These are phyloP conservation scores for Elsinoe batatas DNA, from an alignment of 2,329 filamentous ascomycete species.

Conservation along the genomic window DNA sequence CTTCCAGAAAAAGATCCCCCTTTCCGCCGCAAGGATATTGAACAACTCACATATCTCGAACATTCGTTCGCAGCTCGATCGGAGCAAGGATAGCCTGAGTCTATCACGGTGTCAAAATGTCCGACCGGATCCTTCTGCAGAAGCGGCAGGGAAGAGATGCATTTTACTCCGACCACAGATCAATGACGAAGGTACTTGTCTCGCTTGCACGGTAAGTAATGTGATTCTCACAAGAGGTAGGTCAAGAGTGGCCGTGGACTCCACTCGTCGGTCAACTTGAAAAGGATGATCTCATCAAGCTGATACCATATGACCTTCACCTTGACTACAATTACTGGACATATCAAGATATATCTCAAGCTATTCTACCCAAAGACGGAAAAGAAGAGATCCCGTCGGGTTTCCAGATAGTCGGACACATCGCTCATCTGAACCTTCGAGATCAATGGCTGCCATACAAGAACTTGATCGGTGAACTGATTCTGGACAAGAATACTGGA, in stretches of 20 bases:
- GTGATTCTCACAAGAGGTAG: conserved; percentile 17
- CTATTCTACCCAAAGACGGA: conserved; percentile 70
- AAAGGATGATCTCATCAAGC: conserved; percentile 54
- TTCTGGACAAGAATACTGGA: conserved; percentile 78
- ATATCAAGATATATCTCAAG: conserved; percentile 72
- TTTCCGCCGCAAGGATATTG: conserved; percentile 68
- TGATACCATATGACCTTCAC: conserved; percentile 65
- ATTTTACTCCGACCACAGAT: conserved; percentile 37
- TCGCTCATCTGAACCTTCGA: conserved; percentile 86
- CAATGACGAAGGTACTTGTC: conserved; percentile 21
- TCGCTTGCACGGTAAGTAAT: background rate
- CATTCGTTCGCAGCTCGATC: conserved; percentile 56
- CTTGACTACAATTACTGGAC: conserved; percentile 81
- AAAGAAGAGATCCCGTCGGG: conserved; percentile 72
- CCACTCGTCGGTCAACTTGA: conserved; percentile 58
- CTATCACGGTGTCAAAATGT: conserved; percentile 57
- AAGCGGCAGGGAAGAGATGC: conserved; percentile 37
- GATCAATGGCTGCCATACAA: conserved; percentile 79
- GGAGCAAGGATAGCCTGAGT: conserved; percentile 55
- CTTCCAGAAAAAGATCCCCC: conserved; percentile 65
- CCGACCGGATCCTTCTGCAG: conserved; percentile 49
- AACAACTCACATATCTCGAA: conserved; percentile 65
- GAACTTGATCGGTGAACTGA: conserved; percentile 69
- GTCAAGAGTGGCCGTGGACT: conserved; percentile 63
- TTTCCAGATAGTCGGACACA: conserved; percentile 82